These are phyloP conservation scores for Neofusicoccum umdonicola DNA, from an alignment of 2,329 filamentous ascomycete genomes.

Conservation along the genomic window DNA sequence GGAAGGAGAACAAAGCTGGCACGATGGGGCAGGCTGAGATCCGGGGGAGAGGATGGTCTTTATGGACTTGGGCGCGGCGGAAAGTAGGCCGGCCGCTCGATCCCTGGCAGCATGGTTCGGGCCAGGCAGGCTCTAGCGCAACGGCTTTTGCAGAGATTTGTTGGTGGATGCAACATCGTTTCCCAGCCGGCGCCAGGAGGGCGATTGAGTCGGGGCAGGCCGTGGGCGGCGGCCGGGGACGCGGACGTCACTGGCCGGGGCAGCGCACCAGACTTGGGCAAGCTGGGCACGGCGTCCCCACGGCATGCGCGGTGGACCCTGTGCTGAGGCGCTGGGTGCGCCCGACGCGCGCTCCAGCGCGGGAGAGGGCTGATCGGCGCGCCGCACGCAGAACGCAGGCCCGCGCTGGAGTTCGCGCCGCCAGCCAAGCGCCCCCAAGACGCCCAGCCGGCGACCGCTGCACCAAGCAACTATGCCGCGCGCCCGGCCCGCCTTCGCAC, in stretches of 20 bases:
- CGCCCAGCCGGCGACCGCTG: constrained; percentile 3
- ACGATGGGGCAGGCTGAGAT: constrained; percentile 1
- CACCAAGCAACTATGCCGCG: constrained; percentile 8
- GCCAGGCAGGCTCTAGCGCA: constrained; percentile 4
- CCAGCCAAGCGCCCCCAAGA: constrained; percentile 9
- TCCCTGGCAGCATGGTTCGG: neutral
- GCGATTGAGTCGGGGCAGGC: neutral
- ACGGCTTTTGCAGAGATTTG: constrained; percentile 16
- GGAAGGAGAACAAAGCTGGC: neutral
- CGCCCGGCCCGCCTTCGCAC: neutral
- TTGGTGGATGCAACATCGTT: constrained; percentile 18
- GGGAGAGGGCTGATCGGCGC: constrained; percentile 1
- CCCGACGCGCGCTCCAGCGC: constrained; percentile 9
- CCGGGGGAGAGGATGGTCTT: constrained; percentile 7
- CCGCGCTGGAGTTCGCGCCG: constrained; percentile 4
- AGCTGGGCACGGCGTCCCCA: constrained; percentile 1
- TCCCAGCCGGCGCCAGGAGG: constrained; percentile 19
- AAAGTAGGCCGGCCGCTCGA: neutral
- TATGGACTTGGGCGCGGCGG: neutral
- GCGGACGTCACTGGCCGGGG: constrained; percentile 17
- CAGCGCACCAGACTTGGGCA: neutral
- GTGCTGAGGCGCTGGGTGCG: constrained; percentile 13
- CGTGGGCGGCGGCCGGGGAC: neutral
- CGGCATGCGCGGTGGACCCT: neutral
- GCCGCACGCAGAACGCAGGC: neutral